Base-by-base conservation (phyloP, 1,284 basidiomycete species). In the Sporisorium graminicola region DNA sequence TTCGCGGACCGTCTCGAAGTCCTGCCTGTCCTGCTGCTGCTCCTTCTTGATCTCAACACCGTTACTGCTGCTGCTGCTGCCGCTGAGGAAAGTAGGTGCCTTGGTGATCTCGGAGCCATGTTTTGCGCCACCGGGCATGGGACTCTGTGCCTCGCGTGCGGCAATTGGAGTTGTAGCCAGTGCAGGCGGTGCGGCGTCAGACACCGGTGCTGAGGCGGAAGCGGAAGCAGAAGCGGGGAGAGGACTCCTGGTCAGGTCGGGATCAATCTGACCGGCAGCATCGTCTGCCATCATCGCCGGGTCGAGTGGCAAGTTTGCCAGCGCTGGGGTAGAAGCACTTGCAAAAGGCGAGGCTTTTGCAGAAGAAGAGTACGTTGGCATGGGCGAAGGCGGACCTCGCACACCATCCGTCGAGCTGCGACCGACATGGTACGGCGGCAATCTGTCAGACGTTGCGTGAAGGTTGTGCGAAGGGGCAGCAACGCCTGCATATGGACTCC, bases 281-380 rank as follows among this genome's bases (percentile, higher is more conserved):
- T 72, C 69, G 42, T 72, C 69, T 5, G 59, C 69, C 63, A 72
- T 72, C 69, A 72, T 72, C 18, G 69, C 69, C 18, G 69, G 69
- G 29, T 72, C 69, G 27, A 72, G 69, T 18, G 59, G 49, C 50
- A 62, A 29, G 40, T n/a, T 33, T 6, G 44, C 55, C n/a, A 58
- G 66, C 8, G 50, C 33, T 14, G 27, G 20, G 37, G 1, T 9
- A 5, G 63, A 26, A 6, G 40, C 44, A 8, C 31, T 8, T 4
- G 52, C 12, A 4, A 40, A 47, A 20, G 46, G 20, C 20, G 66
- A 64, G 2, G 40, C 20, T 27, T 72, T 72, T 16, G 59, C 40
- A 22, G 64, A 24, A 2, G 69, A 37, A 33, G n/a, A n/a, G n/a
- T 66, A 72, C 4, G 63, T 65, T 1, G 59, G 56, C 64, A 72